A percentile compares a stretch with the other conserved stretches of the same genome.
Evolutionary conservation across 2,329 filamentous ascomycete species (phyloP).

Genomic region (Diaporthe helianthi): DNA sequence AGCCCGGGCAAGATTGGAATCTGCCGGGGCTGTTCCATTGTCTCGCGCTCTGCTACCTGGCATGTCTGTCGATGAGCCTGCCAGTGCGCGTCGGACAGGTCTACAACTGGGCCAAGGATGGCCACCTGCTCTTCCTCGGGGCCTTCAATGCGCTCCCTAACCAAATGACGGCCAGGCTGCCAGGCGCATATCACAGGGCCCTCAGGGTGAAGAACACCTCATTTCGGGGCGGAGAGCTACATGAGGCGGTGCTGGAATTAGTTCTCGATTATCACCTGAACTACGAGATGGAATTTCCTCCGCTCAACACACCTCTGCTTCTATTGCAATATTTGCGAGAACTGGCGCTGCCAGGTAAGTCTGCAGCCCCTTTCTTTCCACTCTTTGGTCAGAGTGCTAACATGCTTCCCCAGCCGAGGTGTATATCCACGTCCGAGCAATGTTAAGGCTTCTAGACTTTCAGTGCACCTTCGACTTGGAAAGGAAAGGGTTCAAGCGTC

Average conservation of each 20-base stretch:
- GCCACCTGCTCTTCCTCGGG: constrained; percentile 74
- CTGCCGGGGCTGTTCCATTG: constrained; percentile 77
- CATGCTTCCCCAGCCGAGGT: constrained; percentile 64
- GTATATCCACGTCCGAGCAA: constrained; percentile 63
- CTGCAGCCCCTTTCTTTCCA: too few relatives aligned
- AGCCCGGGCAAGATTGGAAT: constrained; percentile 56
- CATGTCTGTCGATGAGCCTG: constrained; percentile 74
- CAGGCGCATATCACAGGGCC: constrained; percentile 63
- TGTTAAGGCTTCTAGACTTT: constrained; percentile 59
- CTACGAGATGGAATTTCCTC: constrained; percentile 74
- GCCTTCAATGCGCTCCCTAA: constrained; percentile 58
- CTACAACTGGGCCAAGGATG: constrained; percentile 69
- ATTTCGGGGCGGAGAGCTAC: constrained; percentile 65
- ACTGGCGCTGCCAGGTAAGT: constrained; percentile 76
- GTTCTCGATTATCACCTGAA: constrained; percentile 69
- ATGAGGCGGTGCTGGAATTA: constrained; percentile 67
- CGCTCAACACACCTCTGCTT: constrained; percentile 73
- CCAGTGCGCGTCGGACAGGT: constrained; percentile 80
- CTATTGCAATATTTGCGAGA: constrained; percentile 74
- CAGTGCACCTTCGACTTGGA: constrained; percentile 64
- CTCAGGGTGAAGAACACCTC: constrained; percentile 59
- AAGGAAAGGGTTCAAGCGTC: constrained; percentile 51
- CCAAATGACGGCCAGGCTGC: constrained; percentile 71
- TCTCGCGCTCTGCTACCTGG: constrained; percentile 81
- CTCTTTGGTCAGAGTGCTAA: constrained; percentile 38